Conservation (phyloP, 1,284 basidiomycete genomes). For the Gomphus sp. region DNA sequence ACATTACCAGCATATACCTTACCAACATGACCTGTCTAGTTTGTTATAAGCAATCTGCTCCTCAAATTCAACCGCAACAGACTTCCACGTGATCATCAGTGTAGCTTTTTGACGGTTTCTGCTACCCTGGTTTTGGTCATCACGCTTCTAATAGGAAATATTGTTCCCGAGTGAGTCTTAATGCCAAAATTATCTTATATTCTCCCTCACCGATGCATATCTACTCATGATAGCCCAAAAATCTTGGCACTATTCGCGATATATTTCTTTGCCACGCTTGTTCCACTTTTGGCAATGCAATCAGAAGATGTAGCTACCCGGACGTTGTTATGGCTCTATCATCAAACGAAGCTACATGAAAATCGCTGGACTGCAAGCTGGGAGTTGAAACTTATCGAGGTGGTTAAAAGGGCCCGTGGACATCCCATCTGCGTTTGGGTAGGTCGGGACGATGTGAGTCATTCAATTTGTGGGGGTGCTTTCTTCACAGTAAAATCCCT, state of each 20-base stretch:
- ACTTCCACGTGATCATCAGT: conserved; percentile 34
- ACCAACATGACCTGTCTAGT: conserved; percentile 1
- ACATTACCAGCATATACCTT: background rate
- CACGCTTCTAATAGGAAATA: conserved; percentile 49
- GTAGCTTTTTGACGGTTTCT: conserved; percentile 31
- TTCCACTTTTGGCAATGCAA: conserved; percentile 36
- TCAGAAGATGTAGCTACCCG: conserved; percentile 32
- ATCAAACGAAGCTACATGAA: conserved; percentile 41
- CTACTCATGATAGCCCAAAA: conserved; percentile 5
- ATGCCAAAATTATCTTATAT: too few species aligned
- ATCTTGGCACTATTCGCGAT: conserved; percentile 33
- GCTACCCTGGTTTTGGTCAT: conserved; percentile 34
- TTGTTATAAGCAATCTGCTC: conserved; percentile 37
- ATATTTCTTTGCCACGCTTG: conserved; percentile 40
- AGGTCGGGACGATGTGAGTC: conserved; percentile 51
- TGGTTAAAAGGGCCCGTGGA: conserved; percentile 37
- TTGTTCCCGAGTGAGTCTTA: conserved; percentile 40
- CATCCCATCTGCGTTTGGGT: conserved; percentile 52
- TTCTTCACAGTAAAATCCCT: conserved; percentile 21
- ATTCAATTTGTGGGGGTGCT: background rate
- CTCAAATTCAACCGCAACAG: conserved; percentile 57
- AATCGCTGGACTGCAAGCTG: conserved; percentile 28
- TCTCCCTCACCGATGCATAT: background rate
- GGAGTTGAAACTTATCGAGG: conserved; percentile 32
- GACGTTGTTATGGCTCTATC: conserved; percentile 41